Base-by-base conservation (phyloP, 1,284 basidiomycete species). In the Heliocybe sulcata region DNA sequence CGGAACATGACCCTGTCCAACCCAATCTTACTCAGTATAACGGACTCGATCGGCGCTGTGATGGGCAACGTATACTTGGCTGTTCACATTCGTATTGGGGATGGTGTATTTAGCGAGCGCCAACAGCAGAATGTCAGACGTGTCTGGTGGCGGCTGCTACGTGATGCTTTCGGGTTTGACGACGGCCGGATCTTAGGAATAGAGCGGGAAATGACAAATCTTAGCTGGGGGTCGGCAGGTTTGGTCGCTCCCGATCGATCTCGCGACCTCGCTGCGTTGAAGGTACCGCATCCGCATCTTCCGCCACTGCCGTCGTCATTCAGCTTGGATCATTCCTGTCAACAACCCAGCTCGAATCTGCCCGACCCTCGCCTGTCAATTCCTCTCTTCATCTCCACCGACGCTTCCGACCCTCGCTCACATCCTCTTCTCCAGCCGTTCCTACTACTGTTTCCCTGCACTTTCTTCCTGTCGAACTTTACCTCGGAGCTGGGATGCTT, bases 331-430 rank as follows among this genome's bases (percentile, higher is more conserved):
- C 47, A 49, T n/a, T 8, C 47, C 6, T 26, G 47, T 11, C 22
- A 22, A 9, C 9, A 22, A 25, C 11, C 20, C 9, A 25, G 10
- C 4, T 8, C 12, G 6, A 16, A 49, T 22, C 23, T 11, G 23
- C 22, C 4, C 20, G 47, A 49, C 27, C n/a, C 22, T 4, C 23
- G 20, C 2, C 73, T 89, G 53, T 87, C 87, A 59, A 71, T 69
- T 11, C 86, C 85, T 0, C 63, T 92, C 22, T 92, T 81, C 68
- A 74, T 92, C 56, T 81, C 90, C 2, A 90, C 88, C 1, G 88
- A 91, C 64, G 73, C 79, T 10, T 61, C 68, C 14, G 70, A 75
- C 45, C 79, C 82, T 1, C 63, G 64, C 1, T 59, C 64, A 0
- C 71, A 86, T 61, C 71, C 77, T 0, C 59, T 74, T 8, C 72